Conservation (phyloP, 2,329 filamentous ascomycete species). For the Colletotrichum musicola region DNA sequence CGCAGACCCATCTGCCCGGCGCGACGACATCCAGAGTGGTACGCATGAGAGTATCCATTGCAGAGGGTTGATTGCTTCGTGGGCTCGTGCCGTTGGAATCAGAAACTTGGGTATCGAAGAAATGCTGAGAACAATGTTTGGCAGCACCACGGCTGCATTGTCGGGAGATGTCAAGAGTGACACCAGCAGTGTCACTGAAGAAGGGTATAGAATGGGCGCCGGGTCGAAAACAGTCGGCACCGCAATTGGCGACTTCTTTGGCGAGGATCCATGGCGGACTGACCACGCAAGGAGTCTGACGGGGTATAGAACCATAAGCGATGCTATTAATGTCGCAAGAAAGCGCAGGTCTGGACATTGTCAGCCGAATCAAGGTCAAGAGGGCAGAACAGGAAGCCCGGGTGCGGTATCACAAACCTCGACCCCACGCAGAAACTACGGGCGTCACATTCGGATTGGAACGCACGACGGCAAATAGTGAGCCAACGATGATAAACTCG, state of each 20-base stretch:
- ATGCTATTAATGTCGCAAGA: constrained; percentile 50
- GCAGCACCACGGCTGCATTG: constrained; percentile 73
- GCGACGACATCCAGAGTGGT: constrained; percentile 62
- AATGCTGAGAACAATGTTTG: constrained; percentile 86
- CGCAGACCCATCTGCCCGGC: not conserved
- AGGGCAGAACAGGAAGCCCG: not conserved
- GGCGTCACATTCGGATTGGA: constrained; percentile 61
- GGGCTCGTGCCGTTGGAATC: constrained; percentile 72
- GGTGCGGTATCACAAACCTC: constrained; percentile 54
- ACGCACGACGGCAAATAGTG: constrained; percentile 62
- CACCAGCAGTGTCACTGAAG: constrained; percentile 80
- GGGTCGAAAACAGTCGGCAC: constrained; percentile 89
- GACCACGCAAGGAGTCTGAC: constrained; percentile 67
- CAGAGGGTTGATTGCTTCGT: constrained; percentile 71
- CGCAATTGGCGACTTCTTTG: constrained; percentile 55
- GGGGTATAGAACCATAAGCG: constrained; percentile 68
- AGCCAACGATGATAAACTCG: constrained; percentile 65
- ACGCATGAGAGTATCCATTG: constrained; percentile 85
- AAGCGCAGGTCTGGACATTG: constrained; percentile 58
- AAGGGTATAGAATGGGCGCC: constrained; percentile 89
- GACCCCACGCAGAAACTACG: constrained; percentile 60
- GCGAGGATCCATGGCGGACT: constrained; percentile 54
- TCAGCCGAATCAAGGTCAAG: constrained; percentile 39
- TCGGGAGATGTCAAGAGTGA: constrained; percentile 78
- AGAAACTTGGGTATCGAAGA: constrained; percentile 80